phyloP scores from a whole-genome alignment of 495 filamentous ascomycete genomes.

The Penicillium desertorum region DNA sequence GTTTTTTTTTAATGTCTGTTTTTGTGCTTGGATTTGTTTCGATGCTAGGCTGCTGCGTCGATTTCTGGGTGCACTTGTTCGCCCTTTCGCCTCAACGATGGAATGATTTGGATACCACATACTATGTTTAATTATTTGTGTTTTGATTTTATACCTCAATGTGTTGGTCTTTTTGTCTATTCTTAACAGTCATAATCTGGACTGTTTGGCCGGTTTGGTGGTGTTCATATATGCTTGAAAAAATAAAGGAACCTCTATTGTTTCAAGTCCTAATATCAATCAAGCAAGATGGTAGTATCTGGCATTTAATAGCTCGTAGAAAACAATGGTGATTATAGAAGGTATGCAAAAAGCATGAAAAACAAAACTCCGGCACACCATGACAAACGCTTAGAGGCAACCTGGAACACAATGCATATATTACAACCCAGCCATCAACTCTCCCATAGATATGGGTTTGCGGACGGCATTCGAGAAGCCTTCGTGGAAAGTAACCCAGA shows the following conservation, averaged over 20 bases:
- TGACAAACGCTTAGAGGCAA: constrained; percentile 9
- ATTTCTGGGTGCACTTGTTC: not conserved
- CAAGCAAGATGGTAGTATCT: not conserved
- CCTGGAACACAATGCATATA: not conserved
- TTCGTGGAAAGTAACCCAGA: constrained; percentile 95
- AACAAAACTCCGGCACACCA: not conserved
- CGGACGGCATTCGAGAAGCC: constrained; percentile 95
- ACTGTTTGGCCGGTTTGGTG: not conserved
- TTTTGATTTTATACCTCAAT: not conserved
- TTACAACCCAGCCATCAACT: constrained; percentile 63
- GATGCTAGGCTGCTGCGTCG: not conserved
- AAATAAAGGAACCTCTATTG: not conserved
- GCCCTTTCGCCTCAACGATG: constrained; percentile 13
- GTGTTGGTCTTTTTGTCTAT: not conserved
- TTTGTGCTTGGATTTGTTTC: not conserved
- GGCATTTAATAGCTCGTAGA: not conserved
- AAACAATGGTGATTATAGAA: not conserved
- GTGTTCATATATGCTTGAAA: not conserved
- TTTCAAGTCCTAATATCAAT: not conserved
- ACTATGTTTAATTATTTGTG: constrained; percentile 3
- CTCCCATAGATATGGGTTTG: constrained; percentile 84
- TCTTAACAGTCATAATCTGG: not conserved
- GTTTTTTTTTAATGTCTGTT: not conserved
- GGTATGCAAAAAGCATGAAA: not conserved
- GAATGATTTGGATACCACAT: constrained; percentile 21